A percentile compares a stretch with the other conserved stretches of the same genome.
phyloP scores from a whole-genome alignment of 2,329 filamentous ascomycete genomes.

The Aspergillus phoenicis region DNA sequence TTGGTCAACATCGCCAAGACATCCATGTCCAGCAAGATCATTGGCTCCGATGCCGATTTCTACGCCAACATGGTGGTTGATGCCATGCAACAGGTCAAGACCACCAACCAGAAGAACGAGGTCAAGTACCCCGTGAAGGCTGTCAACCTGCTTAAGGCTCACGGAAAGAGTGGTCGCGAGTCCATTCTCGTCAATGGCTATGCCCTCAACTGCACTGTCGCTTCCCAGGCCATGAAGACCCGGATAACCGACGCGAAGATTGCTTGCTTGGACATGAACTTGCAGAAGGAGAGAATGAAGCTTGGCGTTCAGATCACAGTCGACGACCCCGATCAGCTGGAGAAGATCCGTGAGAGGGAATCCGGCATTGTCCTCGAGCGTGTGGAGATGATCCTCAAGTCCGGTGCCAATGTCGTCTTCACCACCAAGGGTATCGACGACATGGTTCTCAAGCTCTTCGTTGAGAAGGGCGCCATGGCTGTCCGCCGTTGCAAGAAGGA shows the following conservation, averaged over 20 bases:
- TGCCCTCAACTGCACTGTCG: slow-evolving; percentile 96
- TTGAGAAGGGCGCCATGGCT: slow-evolving; percentile 94
- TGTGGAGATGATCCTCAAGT: slow-evolving; percentile 96
- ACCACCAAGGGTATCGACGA: slow-evolving; percentile 99
- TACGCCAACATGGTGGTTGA: slow-evolving; percentile 98
- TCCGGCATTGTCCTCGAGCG: slow-evolving; percentile 90
- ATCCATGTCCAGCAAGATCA: slow-evolving; percentile 99
- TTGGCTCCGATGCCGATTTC: slow-evolving; percentile 92
- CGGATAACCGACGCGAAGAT: slow-evolving; percentile 93
- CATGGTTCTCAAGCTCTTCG: slow-evolving; percentile 87
- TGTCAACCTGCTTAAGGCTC: slow-evolving; percentile 97
- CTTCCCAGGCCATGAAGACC: slow-evolving; percentile 96
- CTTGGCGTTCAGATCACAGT: slow-evolving; percentile 97
- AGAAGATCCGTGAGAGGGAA: slow-evolving; percentile 94
- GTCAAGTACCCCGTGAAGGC: slow-evolving; percentile 98
- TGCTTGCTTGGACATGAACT: slow-evolving; percentile 93
- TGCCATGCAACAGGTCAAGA: slow-evolving; percentile 92
- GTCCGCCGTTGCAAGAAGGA: slow-evolving; percentile 98
- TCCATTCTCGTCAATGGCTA: slow-evolving; percentile 94
- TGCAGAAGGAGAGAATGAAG: slow-evolving; percentile 99
- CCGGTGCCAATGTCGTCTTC: slow-evolving; percentile 91
- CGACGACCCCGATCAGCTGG: slow-evolving; percentile 93
- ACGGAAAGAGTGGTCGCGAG: slow-evolving; percentile 88
- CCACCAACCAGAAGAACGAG: slow-evolving; percentile 86
- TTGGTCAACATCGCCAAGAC: slow-evolving; percentile 96